Evolutionary conservation across 257 asterid genomes (phyloP), one percentile per base, ranked within the genome.

Genomic region (Ajuga chamaepitys): DNA sequence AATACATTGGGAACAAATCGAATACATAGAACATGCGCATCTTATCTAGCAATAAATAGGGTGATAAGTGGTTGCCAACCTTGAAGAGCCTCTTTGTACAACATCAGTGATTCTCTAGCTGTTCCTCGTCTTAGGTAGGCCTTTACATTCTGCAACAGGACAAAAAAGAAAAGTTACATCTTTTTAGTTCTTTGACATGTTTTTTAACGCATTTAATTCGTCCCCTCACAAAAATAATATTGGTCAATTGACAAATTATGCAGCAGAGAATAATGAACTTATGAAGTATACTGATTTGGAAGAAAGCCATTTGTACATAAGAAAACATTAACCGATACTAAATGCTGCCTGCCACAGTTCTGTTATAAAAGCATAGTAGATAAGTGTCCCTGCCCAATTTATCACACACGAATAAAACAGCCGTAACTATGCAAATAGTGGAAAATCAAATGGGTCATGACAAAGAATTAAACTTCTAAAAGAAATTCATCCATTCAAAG

Each of bases 91-190:
- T 68, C 74, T 48, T 44, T 58, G 37, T 68, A 68, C 61, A 16
- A 58, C 35, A 58, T 30, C 52, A 58, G 45, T 46, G 74, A 58
- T 58, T 68, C 74, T 50, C 64, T 58, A 68, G 74, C 67, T 16
- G 74, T 68, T 47, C 74, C 74, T 46, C 74, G 74, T 58, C 74
- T 68, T 56, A 68, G 35, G 58, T 68, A 68, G 54, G 74, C 67
- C 67, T 68, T 68, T 47, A 68, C 74, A 48, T 59, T n/a, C 74
- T 68, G 67, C 30, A 42, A 16, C 61, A 12, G 21, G 64, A 35
- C 17, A 53, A 25, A n/a, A 20, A 21, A 14, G 20, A 26, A 1
- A 2, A 13, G 45, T 66, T 41, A 17, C 17, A 1, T 35, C n/a
- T 35, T 8, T 40, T 54, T 26, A 54, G 12, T 26, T 5, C 40